Conservation (phyloP, 2,329 filamentous ascomycete species). For the Leptoxyphium fumago region DNA sequence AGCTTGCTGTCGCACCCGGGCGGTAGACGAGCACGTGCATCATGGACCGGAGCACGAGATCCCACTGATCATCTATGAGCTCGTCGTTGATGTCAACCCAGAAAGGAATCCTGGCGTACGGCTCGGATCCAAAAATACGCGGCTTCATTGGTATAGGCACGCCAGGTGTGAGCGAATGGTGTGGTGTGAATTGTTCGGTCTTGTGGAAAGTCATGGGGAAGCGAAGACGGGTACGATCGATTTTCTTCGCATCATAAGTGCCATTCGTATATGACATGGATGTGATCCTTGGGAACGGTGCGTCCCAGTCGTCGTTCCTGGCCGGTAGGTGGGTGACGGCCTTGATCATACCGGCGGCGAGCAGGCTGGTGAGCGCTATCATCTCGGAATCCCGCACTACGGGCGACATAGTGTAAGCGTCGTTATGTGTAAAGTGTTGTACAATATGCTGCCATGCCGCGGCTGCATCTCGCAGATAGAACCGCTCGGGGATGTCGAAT, state of each 20-base stretch:
- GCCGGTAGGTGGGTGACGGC: slow-evolving; percentile 42
- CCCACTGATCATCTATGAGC: slow-evolving; percentile 46
- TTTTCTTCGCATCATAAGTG: slow-evolving; percentile 56
- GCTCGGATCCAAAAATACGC: slow-evolving; percentile 6
- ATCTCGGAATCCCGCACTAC: slow-evolving; percentile 48
- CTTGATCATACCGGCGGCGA: slow-evolving; percentile 42
- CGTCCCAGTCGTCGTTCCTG: slow-evolving; percentile 36
- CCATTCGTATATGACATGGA: slow-evolving; percentile 57
- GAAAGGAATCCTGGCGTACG: slow-evolving; percentile 39
- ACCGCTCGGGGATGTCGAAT: slow-evolving; percentile 8
- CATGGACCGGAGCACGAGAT: slow-evolving; percentile 46
- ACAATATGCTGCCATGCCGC: slow-evolving; percentile 10
- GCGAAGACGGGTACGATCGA: slow-evolving; percentile 49
- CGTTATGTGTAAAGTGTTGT: slow-evolving; percentile 21
- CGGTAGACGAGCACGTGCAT: slow-evolving; percentile 48
- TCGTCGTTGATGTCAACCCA: slow-evolving; percentile 58
- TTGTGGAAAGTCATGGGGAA: slow-evolving; percentile 48
- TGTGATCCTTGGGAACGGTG: slow-evolving; percentile 26
- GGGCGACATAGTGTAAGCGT: slow-evolving; percentile 36
- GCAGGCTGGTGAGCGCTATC: slow-evolving; percentile 52
- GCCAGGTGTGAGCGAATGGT: slow-evolving; percentile 34
- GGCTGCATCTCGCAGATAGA: slow-evolving; percentile 14
- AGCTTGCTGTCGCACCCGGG: slow-evolving; percentile 39
- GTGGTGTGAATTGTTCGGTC: slow-evolving; percentile 43
- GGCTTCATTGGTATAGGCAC: slow-evolving; percentile 18